Base-by-base conservation (phyloP, 352 stramenopile genomes). In the Albugo candida region DNA sequence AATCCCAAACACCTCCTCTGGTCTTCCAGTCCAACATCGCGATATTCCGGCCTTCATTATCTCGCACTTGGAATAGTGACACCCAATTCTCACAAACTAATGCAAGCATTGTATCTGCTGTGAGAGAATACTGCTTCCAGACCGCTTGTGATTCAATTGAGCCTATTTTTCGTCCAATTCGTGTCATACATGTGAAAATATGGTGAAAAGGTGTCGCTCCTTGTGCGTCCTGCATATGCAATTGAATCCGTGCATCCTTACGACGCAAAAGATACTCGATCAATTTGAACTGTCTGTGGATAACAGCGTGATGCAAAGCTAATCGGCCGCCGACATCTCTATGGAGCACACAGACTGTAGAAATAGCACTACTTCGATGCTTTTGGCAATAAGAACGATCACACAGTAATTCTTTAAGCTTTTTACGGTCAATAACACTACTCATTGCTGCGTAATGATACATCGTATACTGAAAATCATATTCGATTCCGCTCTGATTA, bases 1-100 rank as follows among this genome's bases (percentile, higher is more conserved):
- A 57, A 41, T 81, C 67, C 69, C 69, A 84, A 11, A 53, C 8
- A 48, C 79, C 65, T 4, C 69, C 71, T 36, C 71, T 58, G 48
- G 45, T 67, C 12, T 36, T 46, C n/a, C 59, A 36, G 41, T 84
- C 71, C 16, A 71, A 31, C 2, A 21, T 19, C 36, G 49, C 38
- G 8, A 43, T 43, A 24, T 19, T 24, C 17, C 8, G 17, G 17
- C 38, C 38, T 10, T 43, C 3, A 3, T 24, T 24, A 43, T 43
- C 38, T 31, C 24, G 24, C 3, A 31, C 24, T 31, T 31, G 24
- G 8, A 10, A 31, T 8, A 31, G 8, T 8, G 24, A 31, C 38
- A 43, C 38, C 17, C 3, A 24, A 43, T 43, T 19, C 17, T 24
- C 20, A 19, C 17, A 19, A 43, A 43, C 3, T 19, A 43, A 43